phyloP scores from a whole-genome alignment of 768 basidiomycete species.

The Scleroderma citrinum region DNA sequence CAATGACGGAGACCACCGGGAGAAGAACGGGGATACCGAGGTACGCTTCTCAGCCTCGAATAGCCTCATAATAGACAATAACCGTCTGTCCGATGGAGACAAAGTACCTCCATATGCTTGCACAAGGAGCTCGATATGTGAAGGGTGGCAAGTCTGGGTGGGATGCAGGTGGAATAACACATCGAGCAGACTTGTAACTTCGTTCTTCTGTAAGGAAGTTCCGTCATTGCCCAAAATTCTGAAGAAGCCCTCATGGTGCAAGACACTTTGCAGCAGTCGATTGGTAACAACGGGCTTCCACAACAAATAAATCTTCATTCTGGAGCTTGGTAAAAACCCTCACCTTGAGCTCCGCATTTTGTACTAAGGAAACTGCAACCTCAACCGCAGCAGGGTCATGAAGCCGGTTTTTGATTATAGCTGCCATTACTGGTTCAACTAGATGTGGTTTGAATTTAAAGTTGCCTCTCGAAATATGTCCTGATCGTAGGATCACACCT shows the following conservation, averaged over 20 bases:
- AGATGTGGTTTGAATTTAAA: slow-evolving; percentile 43
- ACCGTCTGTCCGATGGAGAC: slow-evolving; percentile 52
- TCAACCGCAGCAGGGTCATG: slow-evolving; percentile 34
- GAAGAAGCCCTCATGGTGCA: slow-evolving; percentile 65
- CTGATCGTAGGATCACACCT: slow-evolving; percentile 4
- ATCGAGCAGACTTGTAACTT: slow-evolving; percentile 52
- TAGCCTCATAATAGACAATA: slow-evolving; percentile 72
- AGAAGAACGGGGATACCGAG: slow-evolving; percentile 59
- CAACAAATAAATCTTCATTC: neutral
- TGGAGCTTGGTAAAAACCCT: slow-evolving; percentile 5
- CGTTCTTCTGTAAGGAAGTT: slow-evolving; percentile 32
- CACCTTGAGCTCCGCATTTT: slow-evolving; percentile 57
- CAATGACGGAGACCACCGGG: slow-evolving; percentile 53
- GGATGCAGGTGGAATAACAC: slow-evolving; percentile 73
- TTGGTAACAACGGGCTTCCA: slow-evolving; percentile 63
- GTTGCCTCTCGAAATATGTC: slow-evolving; percentile 7
- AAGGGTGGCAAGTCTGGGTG: slow-evolving; percentile 77
- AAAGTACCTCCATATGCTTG: slow-evolving; percentile 71
- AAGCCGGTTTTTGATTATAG: slow-evolving; percentile 58
- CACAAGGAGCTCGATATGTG: slow-evolving; percentile 74
- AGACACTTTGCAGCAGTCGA: slow-evolving; percentile 65
- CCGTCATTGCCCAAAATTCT: slow-evolving; percentile 32
- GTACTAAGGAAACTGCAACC: slow-evolving; percentile 38
- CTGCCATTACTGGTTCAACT: slow-evolving; percentile 66
- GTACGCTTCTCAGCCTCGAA: slow-evolving; percentile 68